Percentiles rank a stretch among this genome's conserved stretches.
Evolutionary conservation across 2,329 filamentous ascomycete genomes (phyloP).

Genomic region (Fusarium haematococcum): DNA sequence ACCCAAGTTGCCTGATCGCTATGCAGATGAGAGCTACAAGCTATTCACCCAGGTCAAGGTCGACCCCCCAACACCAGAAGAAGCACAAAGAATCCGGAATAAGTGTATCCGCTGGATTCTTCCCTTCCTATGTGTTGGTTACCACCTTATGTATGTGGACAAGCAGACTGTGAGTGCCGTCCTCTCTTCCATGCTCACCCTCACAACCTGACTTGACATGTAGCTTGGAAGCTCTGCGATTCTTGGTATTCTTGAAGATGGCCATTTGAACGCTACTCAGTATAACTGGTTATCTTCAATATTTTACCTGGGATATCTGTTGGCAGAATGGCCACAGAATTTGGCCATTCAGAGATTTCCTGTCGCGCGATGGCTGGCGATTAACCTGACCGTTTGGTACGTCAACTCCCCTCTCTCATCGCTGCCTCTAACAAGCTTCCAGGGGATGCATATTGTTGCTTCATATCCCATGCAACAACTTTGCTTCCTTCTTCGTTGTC

Average conservation of each 20-base stretch:
- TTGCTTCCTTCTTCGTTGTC: neutral
- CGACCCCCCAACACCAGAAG: neutral
- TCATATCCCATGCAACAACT: slow-evolving; percentile 2
- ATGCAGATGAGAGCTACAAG: slow-evolving; percentile 4
- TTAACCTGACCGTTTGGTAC: neutral
- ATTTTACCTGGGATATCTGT: neutral
- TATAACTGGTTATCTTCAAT: neutral
- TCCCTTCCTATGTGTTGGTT: neutral
- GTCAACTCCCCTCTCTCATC: neutral
- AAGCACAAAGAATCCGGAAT: neutral
- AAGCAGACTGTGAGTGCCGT: neutral
- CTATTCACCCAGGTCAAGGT: neutral
- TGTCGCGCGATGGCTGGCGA: neutral
- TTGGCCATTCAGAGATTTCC: neutral
- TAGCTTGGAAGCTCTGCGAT: neutral
- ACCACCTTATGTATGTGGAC: neutral
- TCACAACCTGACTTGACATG: neutral
- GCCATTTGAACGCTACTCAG: neutral
- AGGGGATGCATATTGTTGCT: neutral
- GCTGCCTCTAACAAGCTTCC: neutral
- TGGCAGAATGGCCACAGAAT: neutral
- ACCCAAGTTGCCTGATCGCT: neutral
- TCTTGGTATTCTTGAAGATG: neutral
- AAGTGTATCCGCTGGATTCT: neutral
- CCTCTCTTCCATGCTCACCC: neutral